These are phyloP conservation scores for Dactylonectria macrodidyma DNA, from an alignment of 2,329 filamentous ascomycete genomes.

Conservation along the genomic window DNA sequence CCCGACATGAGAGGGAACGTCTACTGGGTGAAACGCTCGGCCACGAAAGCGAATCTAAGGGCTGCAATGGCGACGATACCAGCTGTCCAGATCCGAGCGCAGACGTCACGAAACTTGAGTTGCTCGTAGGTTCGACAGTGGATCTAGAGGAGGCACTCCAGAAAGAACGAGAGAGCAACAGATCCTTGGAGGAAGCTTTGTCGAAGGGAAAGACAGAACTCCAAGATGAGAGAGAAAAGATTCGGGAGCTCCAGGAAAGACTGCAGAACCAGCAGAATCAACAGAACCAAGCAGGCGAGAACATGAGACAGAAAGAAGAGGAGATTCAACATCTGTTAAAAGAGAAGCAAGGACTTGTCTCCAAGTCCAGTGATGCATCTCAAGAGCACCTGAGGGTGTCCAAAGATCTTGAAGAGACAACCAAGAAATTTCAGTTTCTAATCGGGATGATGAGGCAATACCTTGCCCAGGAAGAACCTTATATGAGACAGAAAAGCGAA, in stretches of 20 bases:
- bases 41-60: background rate
- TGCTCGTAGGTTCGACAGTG: background rate
- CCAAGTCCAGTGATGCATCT: conserved; percentile 1
- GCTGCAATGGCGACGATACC: background rate
- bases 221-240: background rate
- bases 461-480: conserved; percentile 1
- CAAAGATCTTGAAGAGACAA: background rate
- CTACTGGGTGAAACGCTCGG: background rate
- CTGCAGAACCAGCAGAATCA: conserved; percentile 3
- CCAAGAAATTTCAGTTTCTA: background rate
- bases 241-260: background rate
- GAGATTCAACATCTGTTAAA: background rate
- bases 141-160: background rate
- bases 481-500: conserved; percentile 2
- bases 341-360: background rate
- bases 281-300: background rate
- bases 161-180: background rate
- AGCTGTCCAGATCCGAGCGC: background rate
- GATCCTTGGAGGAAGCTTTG: background rate
- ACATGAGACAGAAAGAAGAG: background rate
- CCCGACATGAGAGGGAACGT: too few species aligned
- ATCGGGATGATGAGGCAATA: background rate
- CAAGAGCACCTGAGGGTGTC: background rate
- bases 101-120: background rate
- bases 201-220: background rate